Percentiles rank a stretch among this genome's conserved stretches.
Conservation (phyloP, 345 rosid genomes). For the Gossypium thurberi region DNA sequence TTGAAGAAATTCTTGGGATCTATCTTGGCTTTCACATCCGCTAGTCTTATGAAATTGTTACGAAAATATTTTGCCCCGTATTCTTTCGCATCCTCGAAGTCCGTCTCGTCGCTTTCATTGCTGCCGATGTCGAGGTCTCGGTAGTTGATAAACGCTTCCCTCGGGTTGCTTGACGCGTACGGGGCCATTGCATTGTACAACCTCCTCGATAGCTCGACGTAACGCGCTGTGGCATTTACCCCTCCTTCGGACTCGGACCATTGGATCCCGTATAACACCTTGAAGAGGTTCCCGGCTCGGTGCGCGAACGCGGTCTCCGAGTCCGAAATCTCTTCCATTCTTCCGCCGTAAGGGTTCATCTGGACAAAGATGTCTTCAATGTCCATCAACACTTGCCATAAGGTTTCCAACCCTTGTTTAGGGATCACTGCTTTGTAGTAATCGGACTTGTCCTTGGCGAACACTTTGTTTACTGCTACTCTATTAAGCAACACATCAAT, state of each 20-base stretch:
- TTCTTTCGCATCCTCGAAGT: neutral
- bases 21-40: neutral
- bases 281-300: neutral
- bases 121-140: slow-evolving; percentile 8
- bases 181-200: neutral
- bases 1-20: slow-evolving; percentile 5
- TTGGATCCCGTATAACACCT: neutral
- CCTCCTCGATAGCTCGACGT: neutral
- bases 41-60: neutral
- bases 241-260: neutral
- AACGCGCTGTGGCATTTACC: neutral
- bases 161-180: neutral
- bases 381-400: neutral
- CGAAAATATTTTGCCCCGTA: neutral
- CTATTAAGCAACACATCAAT: neutral
- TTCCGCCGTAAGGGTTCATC: neutral
- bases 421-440: neutral
- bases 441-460: neutral
- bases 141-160: neutral
- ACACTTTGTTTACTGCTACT: neutral
- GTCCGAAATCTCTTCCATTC: neutral
- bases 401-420: neutral
- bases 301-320: neutral
- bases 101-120: neutral
- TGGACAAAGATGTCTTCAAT: neutral